These are phyloP conservation scores for Diaporthe velutina DNA, from an alignment of 2,329 filamentous ascomycete species.

Conservation along the genomic window DNA sequence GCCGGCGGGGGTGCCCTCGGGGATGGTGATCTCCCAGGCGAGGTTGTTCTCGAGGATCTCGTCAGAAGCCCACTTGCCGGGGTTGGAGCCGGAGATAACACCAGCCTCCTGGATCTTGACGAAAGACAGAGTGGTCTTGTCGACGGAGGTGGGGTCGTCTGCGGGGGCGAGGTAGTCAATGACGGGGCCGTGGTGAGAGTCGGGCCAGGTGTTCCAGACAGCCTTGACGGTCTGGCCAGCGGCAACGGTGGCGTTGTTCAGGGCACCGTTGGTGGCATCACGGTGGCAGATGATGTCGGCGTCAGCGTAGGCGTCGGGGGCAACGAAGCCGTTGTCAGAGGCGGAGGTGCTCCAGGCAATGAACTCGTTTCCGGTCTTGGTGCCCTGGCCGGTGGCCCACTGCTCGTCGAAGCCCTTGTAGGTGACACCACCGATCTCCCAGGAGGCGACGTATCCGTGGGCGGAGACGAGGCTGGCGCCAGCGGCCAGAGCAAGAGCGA, in stretches of 20 bases:
- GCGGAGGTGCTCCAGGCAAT: conserved; percentile 37
- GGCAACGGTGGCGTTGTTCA: conserved; percentile 49
- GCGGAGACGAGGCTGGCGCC: conserved; percentile 43
- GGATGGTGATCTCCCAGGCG: conserved; percentile 60
- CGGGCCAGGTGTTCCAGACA: conserved; percentile 55
- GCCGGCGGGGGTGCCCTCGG: conserved; percentile 48
- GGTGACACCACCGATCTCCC: conserved; percentile 47
- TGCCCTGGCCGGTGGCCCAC: conserved; percentile 35
- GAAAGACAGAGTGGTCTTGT: conserved; percentile 67
- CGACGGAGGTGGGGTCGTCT: conserved; percentile 64
- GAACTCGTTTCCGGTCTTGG: conserved; percentile 38
- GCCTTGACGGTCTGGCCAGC: conserved; percentile 53
- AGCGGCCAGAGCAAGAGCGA: conserved; percentile 36
- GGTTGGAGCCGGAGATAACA: conserved; percentile 58
- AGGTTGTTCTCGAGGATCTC: conserved; percentile 57
- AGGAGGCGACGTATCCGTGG: conserved; percentile 50
- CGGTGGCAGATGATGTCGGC: conserved; percentile 55
- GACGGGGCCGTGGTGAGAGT: conserved; percentile 64
- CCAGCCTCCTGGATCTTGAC: conserved; percentile 74
- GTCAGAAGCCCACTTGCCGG: conserved; percentile 66
- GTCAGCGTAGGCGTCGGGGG: conserved; percentile 49
- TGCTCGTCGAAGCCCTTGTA: conserved; percentile 44
- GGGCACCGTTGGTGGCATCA: conserved; percentile 48
- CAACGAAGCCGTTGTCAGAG: conserved; percentile 57
- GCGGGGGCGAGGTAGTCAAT: conserved; percentile 74